These are phyloP conservation scores for Eutypa lata DNA, from an alignment of 2,329 filamentous ascomycete genomes.

Conservation along the genomic window DNA sequence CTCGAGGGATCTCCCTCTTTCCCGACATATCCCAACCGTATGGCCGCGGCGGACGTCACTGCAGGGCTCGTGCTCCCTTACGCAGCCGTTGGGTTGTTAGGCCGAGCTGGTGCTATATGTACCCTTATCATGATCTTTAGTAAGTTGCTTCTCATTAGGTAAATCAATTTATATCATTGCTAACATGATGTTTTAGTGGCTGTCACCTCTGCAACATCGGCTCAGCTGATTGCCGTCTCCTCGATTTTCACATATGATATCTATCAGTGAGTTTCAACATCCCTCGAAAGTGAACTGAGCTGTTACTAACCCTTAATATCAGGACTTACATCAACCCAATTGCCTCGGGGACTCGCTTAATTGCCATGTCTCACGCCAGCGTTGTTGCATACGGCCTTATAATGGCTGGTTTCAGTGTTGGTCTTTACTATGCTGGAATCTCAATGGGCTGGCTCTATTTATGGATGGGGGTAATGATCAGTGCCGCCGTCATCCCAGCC, in stretches of 20 bases:
- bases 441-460: slow-evolving; percentile 87
- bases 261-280: slow-evolving; percentile 44
- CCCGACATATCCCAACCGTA: slow-evolving; percentile 67
- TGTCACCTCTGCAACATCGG: slow-evolving; percentile 76
- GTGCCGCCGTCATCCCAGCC: slow-evolving; percentile 75
- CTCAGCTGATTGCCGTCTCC: slow-evolving; percentile 80
- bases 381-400: slow-evolving; percentile 67
- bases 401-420: slow-evolving; percentile 74
- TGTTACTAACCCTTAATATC: background rate
- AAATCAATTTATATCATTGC: background rate
- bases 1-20: slow-evolving; percentile 70
- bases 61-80: slow-evolving; percentile 84
- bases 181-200: slow-evolving; percentile 49
- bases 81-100: slow-evolving; percentile 76
- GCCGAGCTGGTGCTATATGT: slow-evolving; percentile 73
- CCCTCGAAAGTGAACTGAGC: background rate
- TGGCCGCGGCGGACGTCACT: slow-evolving; percentile 68
- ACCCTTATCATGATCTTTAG: slow-evolving; percentile 77
- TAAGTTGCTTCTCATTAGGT: background rate
- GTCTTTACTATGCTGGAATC: slow-evolving; percentile 68
- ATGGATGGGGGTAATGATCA: slow-evolving; percentile 87
- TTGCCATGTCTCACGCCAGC: slow-evolving; percentile 71
- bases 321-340: slow-evolving; percentile 77
- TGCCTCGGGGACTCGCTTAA: slow-evolving; percentile 70
- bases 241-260: slow-evolving; percentile 85